A percentile compares a stretch with the other conserved stretches of the same genome.
These are phyloP conservation scores for Beauveria brongniartii DNA, from an alignment of 2,329 filamentous ascomycete species.

Conservation along the genomic window DNA sequence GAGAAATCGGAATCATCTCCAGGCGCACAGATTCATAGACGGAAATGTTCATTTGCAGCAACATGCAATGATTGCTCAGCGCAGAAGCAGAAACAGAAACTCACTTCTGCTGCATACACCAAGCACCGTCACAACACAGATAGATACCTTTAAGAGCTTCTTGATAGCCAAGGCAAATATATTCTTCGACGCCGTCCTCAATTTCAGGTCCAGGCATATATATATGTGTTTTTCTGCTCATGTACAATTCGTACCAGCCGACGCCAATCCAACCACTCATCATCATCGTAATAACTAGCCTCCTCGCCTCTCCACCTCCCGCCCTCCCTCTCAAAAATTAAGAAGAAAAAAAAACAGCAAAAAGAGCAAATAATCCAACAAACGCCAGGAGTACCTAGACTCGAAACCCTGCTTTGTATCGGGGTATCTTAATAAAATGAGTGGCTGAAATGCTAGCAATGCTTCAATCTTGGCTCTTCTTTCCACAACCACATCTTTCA, in stretches of 20 bases:
- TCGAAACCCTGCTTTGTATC: background rate
- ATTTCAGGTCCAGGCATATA: background rate
- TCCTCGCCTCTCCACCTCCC: background rate
- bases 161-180: conserved; percentile 1
- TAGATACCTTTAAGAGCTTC: background rate
- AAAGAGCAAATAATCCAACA: background rate
- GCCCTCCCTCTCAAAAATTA: background rate
- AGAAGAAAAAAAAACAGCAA: background rate
- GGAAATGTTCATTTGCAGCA: background rate
- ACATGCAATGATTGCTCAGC: background rate
- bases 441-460: conserved; percentile 10
- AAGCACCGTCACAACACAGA: background rate
- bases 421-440: conserved; percentile 7
- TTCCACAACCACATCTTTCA: background rate
- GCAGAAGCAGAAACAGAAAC: background rate
- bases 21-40: background rate
- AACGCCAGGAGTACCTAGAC: conserved; percentile 1
- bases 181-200: background rate
- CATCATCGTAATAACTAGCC: background rate
- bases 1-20: background rate
- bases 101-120: background rate
- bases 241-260: conserved; percentile 1
- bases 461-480: background rate
- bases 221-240: background rate
- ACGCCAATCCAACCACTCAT: background rate